These are phyloP conservation scores for Aspergillus affinis DNA, from an alignment of 495 filamentous ascomycete species.

Conservation along the genomic window DNA sequence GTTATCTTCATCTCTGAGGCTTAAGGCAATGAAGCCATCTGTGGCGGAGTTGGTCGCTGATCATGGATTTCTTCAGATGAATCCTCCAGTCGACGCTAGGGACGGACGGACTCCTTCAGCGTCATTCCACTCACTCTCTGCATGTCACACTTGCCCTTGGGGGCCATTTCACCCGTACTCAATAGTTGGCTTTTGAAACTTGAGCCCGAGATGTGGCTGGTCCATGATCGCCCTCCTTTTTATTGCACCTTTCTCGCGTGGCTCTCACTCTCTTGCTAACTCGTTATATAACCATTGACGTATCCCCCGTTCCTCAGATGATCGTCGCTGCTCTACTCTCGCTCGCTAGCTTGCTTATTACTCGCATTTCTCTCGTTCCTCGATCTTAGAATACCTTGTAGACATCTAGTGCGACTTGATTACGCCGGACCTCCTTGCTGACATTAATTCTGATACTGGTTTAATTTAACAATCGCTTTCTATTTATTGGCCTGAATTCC, in stretches of 20 bases:
- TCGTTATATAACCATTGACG: not conserved
- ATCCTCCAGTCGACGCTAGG: not conserved
- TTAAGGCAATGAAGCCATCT: not conserved
- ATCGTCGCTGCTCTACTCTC: not conserved
- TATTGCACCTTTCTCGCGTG: not conserved
- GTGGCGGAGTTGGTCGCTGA: not conserved
- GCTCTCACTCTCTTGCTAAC: not conserved
- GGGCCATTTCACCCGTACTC: not conserved
- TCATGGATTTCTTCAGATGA: not conserved
- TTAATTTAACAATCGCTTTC: not conserved
- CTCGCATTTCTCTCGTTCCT: not conserved
- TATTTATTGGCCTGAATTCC: not conserved
- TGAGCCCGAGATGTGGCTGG: not conserved
- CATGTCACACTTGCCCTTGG: not conserved
- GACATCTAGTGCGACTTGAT: too few relatives aligned
- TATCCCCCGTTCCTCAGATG: not conserved
- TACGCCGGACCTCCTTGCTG: not conserved
- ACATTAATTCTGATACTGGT: not conserved
- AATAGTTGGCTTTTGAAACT: not conserved
- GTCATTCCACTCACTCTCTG: not conserved
- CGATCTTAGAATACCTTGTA: not conserved
- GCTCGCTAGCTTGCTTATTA: too few relatives aligned
- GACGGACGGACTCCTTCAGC: not conserved
- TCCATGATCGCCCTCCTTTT: not conserved
- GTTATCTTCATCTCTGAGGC: not conserved